Conservation (phyloP, 495 filamentous ascomycete genomes). For the Staphylotrichum tortipilum region DNA sequence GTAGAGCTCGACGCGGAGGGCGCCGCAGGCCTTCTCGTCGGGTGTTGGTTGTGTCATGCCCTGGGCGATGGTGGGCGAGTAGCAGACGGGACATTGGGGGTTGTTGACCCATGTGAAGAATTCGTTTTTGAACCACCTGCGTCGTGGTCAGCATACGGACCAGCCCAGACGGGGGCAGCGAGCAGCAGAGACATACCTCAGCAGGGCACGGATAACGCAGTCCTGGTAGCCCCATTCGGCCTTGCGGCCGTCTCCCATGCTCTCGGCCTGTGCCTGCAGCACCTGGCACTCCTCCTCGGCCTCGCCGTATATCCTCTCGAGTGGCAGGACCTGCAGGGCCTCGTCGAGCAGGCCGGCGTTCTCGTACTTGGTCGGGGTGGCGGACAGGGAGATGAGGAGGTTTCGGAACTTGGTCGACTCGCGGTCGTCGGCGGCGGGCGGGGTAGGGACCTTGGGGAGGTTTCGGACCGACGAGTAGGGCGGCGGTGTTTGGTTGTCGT, state of each 20-base stretch:
- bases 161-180: not conserved
- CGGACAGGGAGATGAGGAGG: constrained; percentile 68
- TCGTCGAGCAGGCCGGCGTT: constrained; percentile 95
- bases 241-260: constrained; percentile 63
- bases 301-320: constrained; percentile 88
- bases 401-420: constrained; percentile 75
- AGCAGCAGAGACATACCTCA: constrained; percentile 49
- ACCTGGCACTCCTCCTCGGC: constrained; percentile 90
- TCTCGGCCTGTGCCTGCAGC: constrained; percentile 75
- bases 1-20: constrained; percentile 81
- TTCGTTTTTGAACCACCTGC: constrained; percentile 86
- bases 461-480: constrained; percentile 61
- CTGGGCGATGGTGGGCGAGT: constrained; percentile 70
- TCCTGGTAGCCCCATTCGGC: constrained; percentile 98
- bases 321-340: constrained; percentile 72
- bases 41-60: constrained; percentile 77
- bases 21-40: constrained; percentile 82
- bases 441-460: constrained; percentile 70
- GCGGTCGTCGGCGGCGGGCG: constrained; percentile 58
- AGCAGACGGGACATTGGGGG: constrained; percentile 71
- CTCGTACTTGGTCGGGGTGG: constrained; percentile 86
- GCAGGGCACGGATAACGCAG: constrained; percentile 82
- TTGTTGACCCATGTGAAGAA: constrained; percentile 99
- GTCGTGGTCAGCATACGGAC: constrained; percentile 19
- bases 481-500: constrained; percentile 39